Evolutionary conservation across 352 stramenopile genomes (phyloP).

Genomic region (Globisporangium paddicum): DNA sequence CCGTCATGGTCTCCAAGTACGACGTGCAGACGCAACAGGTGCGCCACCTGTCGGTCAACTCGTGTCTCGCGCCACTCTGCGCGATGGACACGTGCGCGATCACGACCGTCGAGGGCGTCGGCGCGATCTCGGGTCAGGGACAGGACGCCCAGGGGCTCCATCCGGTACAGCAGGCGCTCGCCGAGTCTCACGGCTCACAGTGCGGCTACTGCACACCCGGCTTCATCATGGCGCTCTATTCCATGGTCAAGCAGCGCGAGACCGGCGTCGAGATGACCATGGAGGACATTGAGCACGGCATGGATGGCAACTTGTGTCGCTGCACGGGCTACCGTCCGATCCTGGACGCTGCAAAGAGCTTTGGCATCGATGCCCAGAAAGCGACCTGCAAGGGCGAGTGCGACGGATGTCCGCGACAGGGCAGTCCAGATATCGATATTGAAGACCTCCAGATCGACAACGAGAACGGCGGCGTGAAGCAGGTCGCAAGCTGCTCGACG

Average conservation of each 20-base stretch:
- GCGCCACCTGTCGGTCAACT: constrained; percentile 80
- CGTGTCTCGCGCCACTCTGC: constrained; percentile 81
- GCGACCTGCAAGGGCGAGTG: constrained; percentile 64
- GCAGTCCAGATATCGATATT: constrained; percentile 39
- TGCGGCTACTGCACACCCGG: constrained; percentile 92
- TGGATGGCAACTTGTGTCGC: constrained; percentile 96
- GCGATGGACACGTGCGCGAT: constrained; percentile 80
- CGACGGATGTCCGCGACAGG: constrained; percentile 60
- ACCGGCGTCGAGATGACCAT: constrained; percentile 62
- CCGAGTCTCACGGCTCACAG: constrained; percentile 92
- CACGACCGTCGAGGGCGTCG: constrained; percentile 85
- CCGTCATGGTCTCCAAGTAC: constrained; percentile 89
- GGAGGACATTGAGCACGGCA: constrained; percentile 89
- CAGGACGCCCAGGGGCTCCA: constrained; percentile 49
- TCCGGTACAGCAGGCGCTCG: constrained; percentile 84
- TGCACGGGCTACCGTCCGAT: constrained; percentile 90
- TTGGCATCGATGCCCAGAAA: constrained; percentile 57
- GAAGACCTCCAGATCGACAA: constrained; percentile 37
- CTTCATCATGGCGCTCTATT: constrained; percentile 84
- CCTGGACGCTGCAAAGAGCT: constrained; percentile 84
- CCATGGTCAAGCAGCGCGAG: constrained; percentile 77
- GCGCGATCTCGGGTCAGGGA: constrained; percentile 22
- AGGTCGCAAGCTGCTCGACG: constrained; percentile 59
- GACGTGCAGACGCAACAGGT: constrained; percentile 38
- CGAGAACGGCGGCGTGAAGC: constrained; percentile 18